These are phyloP conservation scores for Macrolepiota fuliginosa DNA, from an alignment of 768 basidiomycete species.

Conservation along the genomic window DNA sequence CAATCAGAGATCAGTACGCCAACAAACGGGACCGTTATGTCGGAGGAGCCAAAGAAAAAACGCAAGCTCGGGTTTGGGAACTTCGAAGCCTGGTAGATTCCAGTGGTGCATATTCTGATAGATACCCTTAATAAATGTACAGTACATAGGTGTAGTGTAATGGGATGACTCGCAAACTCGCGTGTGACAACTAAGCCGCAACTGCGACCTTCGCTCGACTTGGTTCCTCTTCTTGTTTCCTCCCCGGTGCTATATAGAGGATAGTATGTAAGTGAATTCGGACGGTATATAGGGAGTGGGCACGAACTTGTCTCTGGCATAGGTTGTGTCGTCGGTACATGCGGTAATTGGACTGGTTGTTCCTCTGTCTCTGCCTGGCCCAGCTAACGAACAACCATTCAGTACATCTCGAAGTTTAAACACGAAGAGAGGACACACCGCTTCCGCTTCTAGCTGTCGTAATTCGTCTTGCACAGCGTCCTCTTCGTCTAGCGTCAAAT, in stretches of 20 bases:
- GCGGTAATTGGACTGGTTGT: conserved; percentile 44
- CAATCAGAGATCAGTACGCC: conserved; percentile 26
- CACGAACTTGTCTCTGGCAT: conserved; percentile 28
- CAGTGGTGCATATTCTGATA: neutral
- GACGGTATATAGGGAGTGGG: neutral
- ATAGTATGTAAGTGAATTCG: neutral
- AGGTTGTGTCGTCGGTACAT: conserved; percentile 49
- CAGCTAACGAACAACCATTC: conserved; percentile 23
- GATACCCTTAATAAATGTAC: conserved; percentile 5
- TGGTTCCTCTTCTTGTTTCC: conserved; percentile 14
- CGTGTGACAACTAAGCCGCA: conserved; percentile 20
- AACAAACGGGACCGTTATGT: conserved; percentile 9
- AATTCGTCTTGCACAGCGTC: conserved; percentile 90
- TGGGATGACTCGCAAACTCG: neutral
- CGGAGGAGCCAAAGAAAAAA: conserved; percentile 70
- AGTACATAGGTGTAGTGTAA: neutral
- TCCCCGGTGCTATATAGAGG: neutral
- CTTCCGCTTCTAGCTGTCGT: conserved; percentile 58
- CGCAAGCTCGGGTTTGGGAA: conserved; percentile 88
- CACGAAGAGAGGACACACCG: conserved; percentile 37
- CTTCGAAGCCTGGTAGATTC: conserved; percentile 73
- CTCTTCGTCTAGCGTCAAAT: conserved; percentile 85
- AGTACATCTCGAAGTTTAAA: neutral
- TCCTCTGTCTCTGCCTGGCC: conserved; percentile 20
- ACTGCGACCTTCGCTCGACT: conserved; percentile 29